These are phyloP conservation scores for Ophiostoma montium DNA, from an alignment of 2,329 filamentous ascomycete genomes.

Conservation along the genomic window DNA sequence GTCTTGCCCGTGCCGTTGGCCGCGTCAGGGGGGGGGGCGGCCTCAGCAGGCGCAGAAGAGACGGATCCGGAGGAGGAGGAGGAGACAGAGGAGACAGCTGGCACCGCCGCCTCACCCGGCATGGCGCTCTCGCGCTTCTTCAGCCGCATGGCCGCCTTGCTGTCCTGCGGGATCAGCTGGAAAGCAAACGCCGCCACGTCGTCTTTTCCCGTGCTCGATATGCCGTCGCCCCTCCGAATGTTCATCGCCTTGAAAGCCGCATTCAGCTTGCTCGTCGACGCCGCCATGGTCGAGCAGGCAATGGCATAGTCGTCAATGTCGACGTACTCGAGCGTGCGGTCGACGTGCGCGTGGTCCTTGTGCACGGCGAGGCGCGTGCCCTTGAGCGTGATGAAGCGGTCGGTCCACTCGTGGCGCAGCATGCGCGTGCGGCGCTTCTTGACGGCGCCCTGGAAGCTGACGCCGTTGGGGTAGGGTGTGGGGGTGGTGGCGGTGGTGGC, in stretches of 20 bases:
- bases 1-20: constrained; percentile 60
- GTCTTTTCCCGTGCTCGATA: constrained; percentile 22
- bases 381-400: constrained; percentile 77
- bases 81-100: too few species aligned
- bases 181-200: constrained; percentile 63
- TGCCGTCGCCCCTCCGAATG: constrained; percentile 38
- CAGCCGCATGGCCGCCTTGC: constrained; percentile 35
- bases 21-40: constrained; percentile 26
- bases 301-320: constrained; percentile 84
- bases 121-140: constrained; percentile 36
- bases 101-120: constrained; percentile 11
- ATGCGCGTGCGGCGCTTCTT: constrained; percentile 85
- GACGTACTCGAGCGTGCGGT: constrained; percentile 59
- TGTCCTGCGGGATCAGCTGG: constrained; percentile 64
- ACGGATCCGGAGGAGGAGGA: constrained; percentile 6
- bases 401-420: constrained; percentile 85
- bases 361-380: constrained; percentile 65
- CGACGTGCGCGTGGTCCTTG: constrained; percentile 39
- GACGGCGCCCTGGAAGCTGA: constrained; percentile 70
- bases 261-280: constrained; percentile 65
- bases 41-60: constrained; percentile 11
- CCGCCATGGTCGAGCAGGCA: constrained; percentile 63
- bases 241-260: constrained; percentile 74
- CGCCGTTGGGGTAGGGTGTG: not conserved
- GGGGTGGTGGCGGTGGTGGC: not conserved